Evolutionary conservation across 1,284 basidiomycete genomes (phyloP), one percentile per base, ranked within the genome.

Genomic region (Naganishia cerealis): DNA sequence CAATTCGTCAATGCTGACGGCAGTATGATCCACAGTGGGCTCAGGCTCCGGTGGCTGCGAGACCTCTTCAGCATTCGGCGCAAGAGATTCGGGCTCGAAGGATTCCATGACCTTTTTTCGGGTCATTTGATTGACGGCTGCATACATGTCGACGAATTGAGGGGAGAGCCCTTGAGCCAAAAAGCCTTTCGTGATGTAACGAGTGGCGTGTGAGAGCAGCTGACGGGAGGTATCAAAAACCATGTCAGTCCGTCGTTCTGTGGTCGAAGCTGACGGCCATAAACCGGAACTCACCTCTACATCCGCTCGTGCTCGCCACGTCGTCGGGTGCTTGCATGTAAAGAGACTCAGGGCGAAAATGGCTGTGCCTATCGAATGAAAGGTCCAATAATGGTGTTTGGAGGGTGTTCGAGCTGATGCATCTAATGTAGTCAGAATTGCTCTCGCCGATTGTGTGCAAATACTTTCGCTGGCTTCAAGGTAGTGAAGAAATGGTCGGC

Each of bases 401-500:
- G 57, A 8, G 2, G 57, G 57, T 1, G 57, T 58, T 26, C 57
- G 57, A 12, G 57, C 40, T 40, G 57, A 58, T 33, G 57, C 57
- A 29, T 58, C 57, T 40, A 58, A 43, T 2, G 57, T 58, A 3
- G 57, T 58, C 24, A 58, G 57, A 18, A 58, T 58, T 16, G 57
- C 38, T 43, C 57, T 21, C 16, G 57, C 57, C 40, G 57, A 58
- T 18, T 58, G 57, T 24, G 57, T 58, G 40, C 57, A 58, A 29
- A 58, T 58, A 40, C 57, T 58, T 43, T 58, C 57, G 24, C 57
- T 58, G 2, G 57, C n/a, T 58, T 58, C 57, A 42, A 58, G 57
- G 57, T 46, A 58, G 42, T 42, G 38, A 9, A 58, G 24, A 42
- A 58, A 58, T 26, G 57, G 57, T 29, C 57, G 39, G 16, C 40